phyloP scores from a whole-genome alignment of 345 rosid species.

The Eucalyptus microcorys region DNA sequence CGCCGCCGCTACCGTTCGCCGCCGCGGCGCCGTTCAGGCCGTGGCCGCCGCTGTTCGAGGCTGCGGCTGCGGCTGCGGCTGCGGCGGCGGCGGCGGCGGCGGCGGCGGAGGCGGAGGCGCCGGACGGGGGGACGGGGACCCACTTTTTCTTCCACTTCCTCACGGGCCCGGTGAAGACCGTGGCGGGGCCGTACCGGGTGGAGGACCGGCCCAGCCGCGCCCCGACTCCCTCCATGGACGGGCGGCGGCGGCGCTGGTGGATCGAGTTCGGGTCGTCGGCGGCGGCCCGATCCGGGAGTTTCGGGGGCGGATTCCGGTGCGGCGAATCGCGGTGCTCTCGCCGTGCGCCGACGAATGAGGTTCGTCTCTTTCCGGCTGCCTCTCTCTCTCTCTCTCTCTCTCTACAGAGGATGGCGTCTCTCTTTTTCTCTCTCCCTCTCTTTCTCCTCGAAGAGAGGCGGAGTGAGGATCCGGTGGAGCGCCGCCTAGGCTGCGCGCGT shows the following conservation, averaged over 20 bases:
- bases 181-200: conserved; percentile 91
- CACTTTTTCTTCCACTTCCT: conserved; percentile 99
- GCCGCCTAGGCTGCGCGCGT: background rate
- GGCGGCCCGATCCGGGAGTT: background rate
- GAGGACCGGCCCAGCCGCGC: conserved; percentile 95
- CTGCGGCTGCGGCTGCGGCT: background rate
- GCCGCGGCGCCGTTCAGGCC: background rate
- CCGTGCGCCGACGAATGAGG: background rate
- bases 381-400: background rate
- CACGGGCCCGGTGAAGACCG: conserved; percentile 92
- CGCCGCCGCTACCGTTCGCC: conserved; percentile 14
- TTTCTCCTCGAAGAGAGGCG: background rate
- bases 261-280: background rate
- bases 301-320: background rate
- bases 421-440: background rate
- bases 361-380: background rate
- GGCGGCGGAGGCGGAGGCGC: background rate
- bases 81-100: background rate
- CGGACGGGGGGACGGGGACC: conserved; percentile 67
- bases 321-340: background rate
- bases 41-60: background rate
- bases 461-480: background rate
- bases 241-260: background rate
- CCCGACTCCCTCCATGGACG: conserved; percentile 92
- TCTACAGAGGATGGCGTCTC: background rate